Evolutionary conservation across 2,329 filamentous ascomycete species (phyloP), one percentile per base, ranked within the genome.

Genomic region (Stromatinia cepivora): DNA sequence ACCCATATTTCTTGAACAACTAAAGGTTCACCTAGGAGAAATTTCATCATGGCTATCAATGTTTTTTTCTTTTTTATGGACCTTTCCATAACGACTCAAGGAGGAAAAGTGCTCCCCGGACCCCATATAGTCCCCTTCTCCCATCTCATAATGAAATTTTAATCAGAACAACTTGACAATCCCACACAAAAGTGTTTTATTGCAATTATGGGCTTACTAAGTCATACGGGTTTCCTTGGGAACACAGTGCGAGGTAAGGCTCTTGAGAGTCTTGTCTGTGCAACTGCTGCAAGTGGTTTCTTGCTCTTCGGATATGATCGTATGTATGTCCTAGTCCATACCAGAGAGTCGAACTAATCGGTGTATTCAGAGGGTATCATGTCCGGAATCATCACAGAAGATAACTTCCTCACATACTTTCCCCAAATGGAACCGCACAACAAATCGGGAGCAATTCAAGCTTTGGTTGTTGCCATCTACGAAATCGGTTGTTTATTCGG

Each of bases 401-500:
- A 87, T 71, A 84, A 87, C 75, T 82, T 83, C 0, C 76, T 76
- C 1, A 20, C 48, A 22, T 39, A 71, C 73, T 69, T 72, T 71
- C 62, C 69, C 58, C 2, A 70, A 64, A 52, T 71, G 75, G 66
- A 74, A 69, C 56, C 75, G 73, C 59, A 70, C 73, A 66, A 72
- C 73, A 39, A 78, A 63, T 63, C 59, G 11, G 66, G 66, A 45
- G 66, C 73, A 9, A 76, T 77, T n/a, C 76, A 78, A 65, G 84
- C 83, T 46, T 86, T 87, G 59, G 80, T 84, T 8, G 82, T 87
- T 25, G 85, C 85, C 10, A 83, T 82, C 6, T 87, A 87, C 77
- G 86, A 87, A 75, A 75, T 87, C n/a, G 87, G 87, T 17, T 89
- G 87, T 78, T 86, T 87, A 70, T 69, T 83, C 54, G 84, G 84